These are phyloP conservation scores for Teratosphaeria viscida DNA, from an alignment of 2,329 filamentous ascomycete genomes.

Conservation along the genomic window DNA sequence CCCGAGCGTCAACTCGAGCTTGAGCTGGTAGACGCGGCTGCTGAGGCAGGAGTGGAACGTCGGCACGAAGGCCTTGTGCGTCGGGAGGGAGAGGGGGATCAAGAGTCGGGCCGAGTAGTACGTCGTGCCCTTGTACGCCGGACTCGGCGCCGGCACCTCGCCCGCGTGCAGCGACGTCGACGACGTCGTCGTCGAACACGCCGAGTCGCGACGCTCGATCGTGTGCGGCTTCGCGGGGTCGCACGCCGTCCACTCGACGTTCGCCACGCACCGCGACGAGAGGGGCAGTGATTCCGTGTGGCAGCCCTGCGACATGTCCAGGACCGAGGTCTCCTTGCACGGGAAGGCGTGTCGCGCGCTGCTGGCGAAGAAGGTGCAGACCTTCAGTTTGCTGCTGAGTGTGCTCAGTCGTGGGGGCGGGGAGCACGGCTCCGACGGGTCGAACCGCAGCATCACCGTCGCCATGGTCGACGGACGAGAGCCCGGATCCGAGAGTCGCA, in stretches of 20 bases:
- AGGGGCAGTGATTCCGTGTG: slow-evolving; percentile 45
- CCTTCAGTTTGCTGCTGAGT: slow-evolving; percentile 45
- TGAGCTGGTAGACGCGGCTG: slow-evolving; percentile 52
- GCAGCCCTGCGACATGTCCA: slow-evolving; percentile 40
- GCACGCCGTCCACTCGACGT: slow-evolving; percentile 43
- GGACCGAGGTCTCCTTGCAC: slow-evolving; percentile 29
- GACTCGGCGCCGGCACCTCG: slow-evolving; percentile 26
- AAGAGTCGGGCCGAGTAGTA: slow-evolving; percentile 55
- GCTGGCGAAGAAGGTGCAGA: slow-evolving; percentile 47
- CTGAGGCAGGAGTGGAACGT: slow-evolving; percentile 61
- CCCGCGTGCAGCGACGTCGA: slow-evolving; percentile 15
- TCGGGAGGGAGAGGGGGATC: slow-evolving; percentile 52
- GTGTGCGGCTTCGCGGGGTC: slow-evolving; percentile 19
- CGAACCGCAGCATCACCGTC: slow-evolving; percentile 50
- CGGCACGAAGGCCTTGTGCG: slow-evolving; percentile 51
- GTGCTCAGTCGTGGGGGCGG: slow-evolving; percentile 44
- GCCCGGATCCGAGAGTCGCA: slow-evolving; percentile 32
- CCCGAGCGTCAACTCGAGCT: slow-evolving; percentile 47
- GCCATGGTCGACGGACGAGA: slow-evolving; percentile 43
- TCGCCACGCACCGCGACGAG: slow-evolving; percentile 45
- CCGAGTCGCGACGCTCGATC: slow-evolving; percentile 32
- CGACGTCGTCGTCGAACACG: slow-evolving; percentile 11
- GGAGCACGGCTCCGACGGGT: slow-evolving; percentile 41
- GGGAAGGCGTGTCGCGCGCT: slow-evolving; percentile 43
- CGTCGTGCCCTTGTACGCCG: slow-evolving; percentile 33